Evolutionary conservation across 805 yeast species (phyloP).

Genomic region (Wickerhamiella vanderwaltii): DNA sequence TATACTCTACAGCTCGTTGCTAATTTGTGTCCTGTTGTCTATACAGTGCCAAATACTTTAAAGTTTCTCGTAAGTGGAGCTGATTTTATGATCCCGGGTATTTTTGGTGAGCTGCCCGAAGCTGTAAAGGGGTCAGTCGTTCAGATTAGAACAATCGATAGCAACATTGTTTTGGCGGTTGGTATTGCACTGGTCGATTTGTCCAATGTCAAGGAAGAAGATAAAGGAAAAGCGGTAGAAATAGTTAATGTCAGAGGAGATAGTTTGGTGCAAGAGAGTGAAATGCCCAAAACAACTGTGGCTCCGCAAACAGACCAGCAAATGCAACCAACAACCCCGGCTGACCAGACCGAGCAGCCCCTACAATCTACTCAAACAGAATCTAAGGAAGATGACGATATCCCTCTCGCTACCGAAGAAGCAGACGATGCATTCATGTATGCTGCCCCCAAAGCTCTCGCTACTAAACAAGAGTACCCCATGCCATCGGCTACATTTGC

Average conservation of each 20-base stretch:
- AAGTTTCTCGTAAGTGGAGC: slow-evolving; percentile 69
- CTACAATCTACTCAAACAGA: neutral
- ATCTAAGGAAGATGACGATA: slow-evolving; percentile 1
- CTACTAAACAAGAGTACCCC: slow-evolving; percentile 38
- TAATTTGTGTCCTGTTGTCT: slow-evolving; percentile 44
- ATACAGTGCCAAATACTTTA: slow-evolving; percentile 64
- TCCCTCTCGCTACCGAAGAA: slow-evolving; percentile 14
- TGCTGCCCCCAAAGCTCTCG: slow-evolving; percentile 58
- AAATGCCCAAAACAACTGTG: slow-evolving; percentile 30
- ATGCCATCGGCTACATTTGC: slow-evolving; percentile 55
- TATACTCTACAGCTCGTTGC: slow-evolving; percentile 64
- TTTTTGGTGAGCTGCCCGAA: slow-evolving; percentile 44
- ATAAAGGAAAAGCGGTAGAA: slow-evolving; percentile 67
- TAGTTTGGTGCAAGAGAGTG: slow-evolving; percentile 42
- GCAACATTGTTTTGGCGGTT: slow-evolving; percentile 20
- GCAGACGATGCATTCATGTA: slow-evolving; percentile 52
- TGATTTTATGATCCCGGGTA: slow-evolving; percentile 34
- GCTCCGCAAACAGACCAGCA: slow-evolving; percentile 6
- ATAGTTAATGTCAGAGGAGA: slow-evolving; percentile 61
- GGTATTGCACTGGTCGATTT: slow-evolving; percentile 30
- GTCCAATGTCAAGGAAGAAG: slow-evolving; percentile 39
- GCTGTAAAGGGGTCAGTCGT: slow-evolving; percentile 48
- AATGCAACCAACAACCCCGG: slow-evolving; percentile 12
- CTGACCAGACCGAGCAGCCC: slow-evolving; percentile 2
- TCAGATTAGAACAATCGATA: slow-evolving; percentile 50